Conservation (phyloP, 2,329 filamentous ascomycete genomes). For the Stemphylium beticola region DNA sequence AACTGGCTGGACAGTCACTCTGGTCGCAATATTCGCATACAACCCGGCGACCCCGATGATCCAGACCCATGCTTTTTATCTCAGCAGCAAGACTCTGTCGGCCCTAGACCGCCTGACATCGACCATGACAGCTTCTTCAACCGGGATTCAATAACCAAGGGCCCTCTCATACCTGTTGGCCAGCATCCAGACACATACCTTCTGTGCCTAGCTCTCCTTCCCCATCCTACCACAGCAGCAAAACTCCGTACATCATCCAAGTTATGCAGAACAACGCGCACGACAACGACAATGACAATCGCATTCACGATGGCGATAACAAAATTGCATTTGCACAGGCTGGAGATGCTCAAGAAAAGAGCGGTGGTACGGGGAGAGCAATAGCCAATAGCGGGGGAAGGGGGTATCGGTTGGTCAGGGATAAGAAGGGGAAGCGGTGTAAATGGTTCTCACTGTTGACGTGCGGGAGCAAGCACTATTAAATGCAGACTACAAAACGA, state of each 20-base stretch:
- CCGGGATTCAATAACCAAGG: too few relatives aligned
- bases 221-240: neutral
- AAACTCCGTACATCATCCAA: neutral
- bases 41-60: neutral
- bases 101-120: neutral
- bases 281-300: neutral
- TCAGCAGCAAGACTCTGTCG: neutral
- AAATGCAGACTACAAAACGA: neutral
- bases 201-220: neutral
- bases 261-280: neutral
- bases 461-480: neutral
- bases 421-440: neutral
- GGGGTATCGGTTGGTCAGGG: neutral
- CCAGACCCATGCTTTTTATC: neutral
- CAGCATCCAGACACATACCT: too few relatives aligned
- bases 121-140: neutral
- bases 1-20: neutral
- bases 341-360: neutral
- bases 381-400: neutral
- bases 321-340: neutral
- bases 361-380: neutral
- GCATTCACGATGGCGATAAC: neutral
- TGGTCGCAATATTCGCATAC: neutral
- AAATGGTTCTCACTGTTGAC: neutral
- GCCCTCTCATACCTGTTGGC: too few relatives aligned